These are phyloP conservation scores for Cyamopsis tetragonoloba DNA, from an alignment of 306 rosid species.

Conservation along the genomic window DNA sequence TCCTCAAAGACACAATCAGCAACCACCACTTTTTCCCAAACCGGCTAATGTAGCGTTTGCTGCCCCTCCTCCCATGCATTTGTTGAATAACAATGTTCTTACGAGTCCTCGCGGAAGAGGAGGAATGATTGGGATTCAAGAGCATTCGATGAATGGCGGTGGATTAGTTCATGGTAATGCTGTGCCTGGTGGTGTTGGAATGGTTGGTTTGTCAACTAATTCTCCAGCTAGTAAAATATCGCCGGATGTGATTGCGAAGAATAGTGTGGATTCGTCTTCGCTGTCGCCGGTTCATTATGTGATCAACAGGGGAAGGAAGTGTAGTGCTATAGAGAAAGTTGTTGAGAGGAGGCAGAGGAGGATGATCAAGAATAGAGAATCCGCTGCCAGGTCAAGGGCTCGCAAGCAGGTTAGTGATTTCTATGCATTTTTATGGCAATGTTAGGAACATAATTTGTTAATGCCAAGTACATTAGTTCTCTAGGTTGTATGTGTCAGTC, in stretches of 20 bases:
- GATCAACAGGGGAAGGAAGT: constrained; percentile 65
- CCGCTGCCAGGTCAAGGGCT: constrained; percentile 97
- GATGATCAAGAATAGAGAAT: constrained; percentile 95
- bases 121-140: constrained; percentile 40
- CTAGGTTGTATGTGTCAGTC: too few species aligned
- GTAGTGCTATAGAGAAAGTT: constrained; percentile 62
- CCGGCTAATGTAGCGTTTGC: constrained; percentile 59
- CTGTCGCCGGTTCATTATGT: constrained; percentile 67
- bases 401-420: constrained; percentile 99
- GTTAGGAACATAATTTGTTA: too few species aligned
- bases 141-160: constrained; percentile 46
- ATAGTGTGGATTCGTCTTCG: constrained; percentile 33
- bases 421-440: too few species aligned
- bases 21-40: constrained; percentile 67
- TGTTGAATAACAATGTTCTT: constrained; percentile 52
- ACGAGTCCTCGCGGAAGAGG: constrained; percentile 44
- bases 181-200: constrained; percentile 32
- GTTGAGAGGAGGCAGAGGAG: constrained; percentile 95
- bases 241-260: constrained; percentile 42
- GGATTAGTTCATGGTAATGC: constrained; percentile 39
- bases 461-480: too few species aligned
- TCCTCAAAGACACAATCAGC: constrained; percentile 44
- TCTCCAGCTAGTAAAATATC: constrained; percentile 60
- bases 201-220: constrained; percentile 44
- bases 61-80: constrained; percentile 42